Evolutionary conservation across 2,329 filamentous ascomycete genomes (phyloP).

Genomic region (Colletotrichum scovillei): DNA sequence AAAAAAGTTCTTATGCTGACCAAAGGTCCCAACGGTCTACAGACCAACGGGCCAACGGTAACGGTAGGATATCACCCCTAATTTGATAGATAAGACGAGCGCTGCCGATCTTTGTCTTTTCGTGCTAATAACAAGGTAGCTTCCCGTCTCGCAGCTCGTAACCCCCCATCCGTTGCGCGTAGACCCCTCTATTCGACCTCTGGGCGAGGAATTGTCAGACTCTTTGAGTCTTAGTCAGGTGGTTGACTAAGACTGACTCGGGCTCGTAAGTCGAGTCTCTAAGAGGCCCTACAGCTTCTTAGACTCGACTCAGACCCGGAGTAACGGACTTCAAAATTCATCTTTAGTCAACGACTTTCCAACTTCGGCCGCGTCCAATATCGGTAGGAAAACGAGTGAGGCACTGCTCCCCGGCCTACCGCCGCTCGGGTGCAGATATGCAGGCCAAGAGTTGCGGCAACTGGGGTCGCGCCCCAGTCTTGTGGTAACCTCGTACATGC

Average conservation of each 20-base stretch:
- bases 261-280: neutral
- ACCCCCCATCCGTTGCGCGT: neutral
- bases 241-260: neutral
- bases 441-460: neutral
- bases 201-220: neutral
- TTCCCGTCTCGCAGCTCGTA: neutral
- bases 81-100: neutral
- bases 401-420: neutral
- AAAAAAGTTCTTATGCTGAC: neutral
- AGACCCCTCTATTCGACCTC: neutral
- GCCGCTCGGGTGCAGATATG: neutral
- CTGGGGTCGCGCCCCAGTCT: slow-evolving; percentile 13
- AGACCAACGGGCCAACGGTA: neutral
- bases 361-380: neutral
- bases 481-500: neutral
- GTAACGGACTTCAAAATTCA: neutral
- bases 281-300: neutral
- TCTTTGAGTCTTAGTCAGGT: neutral
- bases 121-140: neutral
- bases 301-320: neutral
- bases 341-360: neutral
- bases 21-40: neutral
- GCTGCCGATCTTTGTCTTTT: neutral
- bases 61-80: neutral
- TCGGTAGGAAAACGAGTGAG: neutral